Evolutionary conservation across 1,284 basidiomycete genomes (phyloP), one percentile per base, ranked within the genome.

Genomic region (Ustilago loliicola): DNA sequence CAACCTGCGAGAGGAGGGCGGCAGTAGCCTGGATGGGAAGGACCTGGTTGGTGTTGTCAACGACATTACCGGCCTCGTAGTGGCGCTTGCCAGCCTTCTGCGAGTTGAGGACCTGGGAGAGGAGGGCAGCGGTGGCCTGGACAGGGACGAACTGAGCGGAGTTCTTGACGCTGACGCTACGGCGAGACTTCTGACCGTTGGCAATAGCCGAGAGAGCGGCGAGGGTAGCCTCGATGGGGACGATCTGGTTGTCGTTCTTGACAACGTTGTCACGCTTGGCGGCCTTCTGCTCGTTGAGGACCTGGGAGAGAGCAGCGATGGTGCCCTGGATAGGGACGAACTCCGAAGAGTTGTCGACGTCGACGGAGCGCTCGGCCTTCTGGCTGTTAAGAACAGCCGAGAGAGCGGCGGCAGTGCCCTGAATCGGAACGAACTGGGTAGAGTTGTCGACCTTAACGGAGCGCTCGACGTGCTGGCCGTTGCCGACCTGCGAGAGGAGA

Each of bases 391-490:
- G 53, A 8, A 63, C 69, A 17, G 61, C 9, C 19, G 74, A 67
- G 52, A 72, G 63, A 15, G 63, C 69, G n/a, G 66, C 70, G 52
- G 55, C 38, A 42, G 69, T 77, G 59, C 59, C 74, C 63, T 77
- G 57, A 45, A 67, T 42, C 48, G 70, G 70, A 13, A 73, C 48
- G 30, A 77, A 69, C 42, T 77, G 66, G 36, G 69, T 62, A 38
- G 25, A 30, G 74, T 77, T 77, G 59, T 77, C 62, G n/a, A 73
- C 56, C 27, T 57, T 47, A 29, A 68, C 53, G 65, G 56, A 47
- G 42, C 68, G 73, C 73, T 76, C 65, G 45, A 56, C 62, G 53
- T 38, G 23, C 53, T 76, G 73, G 50, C 68, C 70, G 61, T 77
- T 77, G 66, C n/a, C 64, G 36, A 77, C 70, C 57, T 66, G 59